Conservation (phyloP, 805 yeast species). For the Teunomyces tritomae region DNA sequence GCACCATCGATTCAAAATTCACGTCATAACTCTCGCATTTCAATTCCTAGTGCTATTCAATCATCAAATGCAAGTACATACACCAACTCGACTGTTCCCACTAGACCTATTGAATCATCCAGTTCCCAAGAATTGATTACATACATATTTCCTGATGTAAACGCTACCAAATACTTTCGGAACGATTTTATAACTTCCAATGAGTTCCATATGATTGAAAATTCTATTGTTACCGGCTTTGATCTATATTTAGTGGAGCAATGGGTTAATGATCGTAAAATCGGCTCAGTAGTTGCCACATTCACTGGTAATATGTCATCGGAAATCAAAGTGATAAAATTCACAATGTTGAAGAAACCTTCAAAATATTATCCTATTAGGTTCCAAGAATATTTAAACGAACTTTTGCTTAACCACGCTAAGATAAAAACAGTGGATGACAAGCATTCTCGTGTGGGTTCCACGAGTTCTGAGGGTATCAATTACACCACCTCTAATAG, state of each 20-base stretch:
- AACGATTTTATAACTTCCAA: conserved; percentile 31
- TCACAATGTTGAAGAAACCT: conserved; percentile 51
- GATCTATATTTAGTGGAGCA: conserved; percentile 93
- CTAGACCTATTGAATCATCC: conserved; percentile 5
- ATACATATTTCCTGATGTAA: conserved; percentile 55
- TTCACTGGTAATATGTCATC: conserved; percentile 84
- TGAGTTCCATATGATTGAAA: conserved; percentile 43
- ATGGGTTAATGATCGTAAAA: conserved; percentile 77
- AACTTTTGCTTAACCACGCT: conserved; percentile 62
- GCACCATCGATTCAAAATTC: neutral
- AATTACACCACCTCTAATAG: neutral
- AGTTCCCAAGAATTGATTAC: conserved; percentile 22
- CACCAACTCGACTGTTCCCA: neutral
- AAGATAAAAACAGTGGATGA: conserved; percentile 56
- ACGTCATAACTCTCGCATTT: neutral
- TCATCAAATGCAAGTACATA: neutral
- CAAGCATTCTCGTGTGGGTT: neutral
- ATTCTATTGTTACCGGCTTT: conserved; percentile 61
- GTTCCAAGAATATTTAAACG: conserved; percentile 62
- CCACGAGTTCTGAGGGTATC: neutral
- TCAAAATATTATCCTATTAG: conserved; percentile 47
- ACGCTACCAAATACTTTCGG: conserved; percentile 48
- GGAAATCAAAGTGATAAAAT: conserved; percentile 53
- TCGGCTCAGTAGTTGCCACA: conserved; percentile 68
- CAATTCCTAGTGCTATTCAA: neutral